These are phyloP conservation scores for Millerozyma acaciae DNA, from an alignment of 805 yeast genomes.

Conservation along the genomic window DNA sequence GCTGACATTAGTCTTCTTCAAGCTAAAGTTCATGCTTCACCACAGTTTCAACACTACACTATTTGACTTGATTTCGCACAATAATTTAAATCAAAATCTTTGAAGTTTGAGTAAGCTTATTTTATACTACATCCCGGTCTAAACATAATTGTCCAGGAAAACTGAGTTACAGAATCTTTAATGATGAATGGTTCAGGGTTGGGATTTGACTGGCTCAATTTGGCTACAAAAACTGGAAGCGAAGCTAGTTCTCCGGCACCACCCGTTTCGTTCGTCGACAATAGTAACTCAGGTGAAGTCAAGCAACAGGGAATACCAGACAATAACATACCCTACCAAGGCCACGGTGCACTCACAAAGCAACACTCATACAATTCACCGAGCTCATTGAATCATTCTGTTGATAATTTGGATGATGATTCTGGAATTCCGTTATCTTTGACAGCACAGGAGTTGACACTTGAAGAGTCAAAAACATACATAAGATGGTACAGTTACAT, in stretches of 20 bases:
- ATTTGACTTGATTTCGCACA: no score
- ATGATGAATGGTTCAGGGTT: conserved; percentile 20
- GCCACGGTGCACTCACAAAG: no score
- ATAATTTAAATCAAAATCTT: no score
- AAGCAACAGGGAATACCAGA: no score
- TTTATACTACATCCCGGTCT: no score
- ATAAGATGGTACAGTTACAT: conserved; percentile 92
- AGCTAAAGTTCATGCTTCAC: conserved; percentile 6
- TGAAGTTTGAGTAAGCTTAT: no score
- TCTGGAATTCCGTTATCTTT: conserved; percentile 56
- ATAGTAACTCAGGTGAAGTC: conserved; percentile 1
- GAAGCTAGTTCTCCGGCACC: conserved; percentile 12
- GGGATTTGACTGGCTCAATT: conserved; percentile 54
- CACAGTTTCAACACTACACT: no score
- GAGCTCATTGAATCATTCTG: no score
- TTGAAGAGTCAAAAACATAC: conserved; percentile 78
- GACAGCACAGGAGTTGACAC: conserved; percentile 64
- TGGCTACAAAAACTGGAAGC: conserved; percentile 16
- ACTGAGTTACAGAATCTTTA: no score
- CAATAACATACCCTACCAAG: no score
- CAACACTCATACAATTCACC: no score
- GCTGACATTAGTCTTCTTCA: conserved; percentile 6
- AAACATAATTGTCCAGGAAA: no score
- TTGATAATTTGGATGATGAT: conserved; percentile 31
- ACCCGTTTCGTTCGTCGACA: conserved; percentile 12